Evolutionary conservation across 805 yeast genomes (phyloP).

Genomic region (Nakazawaea anatomiae): DNA sequence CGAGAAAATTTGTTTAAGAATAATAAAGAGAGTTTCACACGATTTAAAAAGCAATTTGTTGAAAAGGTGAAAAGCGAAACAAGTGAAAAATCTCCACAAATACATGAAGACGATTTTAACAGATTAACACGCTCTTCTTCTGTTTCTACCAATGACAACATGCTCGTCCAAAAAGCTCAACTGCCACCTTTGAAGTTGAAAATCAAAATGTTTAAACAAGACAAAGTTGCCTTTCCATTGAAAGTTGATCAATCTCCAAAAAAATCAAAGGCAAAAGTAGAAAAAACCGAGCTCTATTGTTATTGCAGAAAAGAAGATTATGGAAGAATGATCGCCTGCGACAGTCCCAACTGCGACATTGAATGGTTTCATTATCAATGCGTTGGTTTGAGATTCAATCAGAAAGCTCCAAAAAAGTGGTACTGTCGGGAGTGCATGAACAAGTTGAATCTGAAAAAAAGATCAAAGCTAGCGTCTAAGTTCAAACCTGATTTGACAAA

Average conservation of each 20-base stretch:
- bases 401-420: constrained; percentile 42
- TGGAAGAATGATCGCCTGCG: constrained; percentile 95
- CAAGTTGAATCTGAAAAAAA: neutral
- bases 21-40: constrained; percentile 17
- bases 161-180: neutral
- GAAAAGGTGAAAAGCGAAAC: neutral
- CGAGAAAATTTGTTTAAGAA: constrained; percentile 11
- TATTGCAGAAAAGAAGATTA: constrained; percentile 46
- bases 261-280: constrained; percentile 14
- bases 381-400: constrained; percentile 33
- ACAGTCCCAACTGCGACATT: constrained; percentile 51
- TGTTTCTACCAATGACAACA: no score
- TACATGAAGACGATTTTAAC: neutral
- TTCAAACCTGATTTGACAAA: no score
- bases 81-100: neutral
- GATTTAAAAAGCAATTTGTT: constrained; percentile 18
- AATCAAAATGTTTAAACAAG: neutral
- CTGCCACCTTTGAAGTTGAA: neutral
- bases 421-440: constrained; percentile 38
- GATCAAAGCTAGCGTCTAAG: neutral
- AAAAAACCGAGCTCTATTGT: constrained; percentile 31
- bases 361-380: constrained; percentile 63
- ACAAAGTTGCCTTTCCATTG: neutral
- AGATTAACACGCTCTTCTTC: neutral
- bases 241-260: constrained; percentile 12